Evolutionary conservation across 1,139 yeast genomes (phyloP).

Genomic region (Kodamaea arcana): DNA sequence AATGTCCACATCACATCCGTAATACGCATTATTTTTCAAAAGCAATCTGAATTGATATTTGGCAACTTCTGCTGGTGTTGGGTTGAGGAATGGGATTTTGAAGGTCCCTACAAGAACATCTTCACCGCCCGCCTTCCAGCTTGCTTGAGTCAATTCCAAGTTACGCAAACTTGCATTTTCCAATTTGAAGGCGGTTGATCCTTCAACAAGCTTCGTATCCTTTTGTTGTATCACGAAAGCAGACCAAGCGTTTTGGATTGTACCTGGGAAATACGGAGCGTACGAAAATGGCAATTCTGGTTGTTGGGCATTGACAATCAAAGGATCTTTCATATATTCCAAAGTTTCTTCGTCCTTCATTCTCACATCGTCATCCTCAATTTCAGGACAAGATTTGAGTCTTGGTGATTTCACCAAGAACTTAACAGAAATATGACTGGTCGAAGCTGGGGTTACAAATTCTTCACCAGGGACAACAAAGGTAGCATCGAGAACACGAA

Average conservation of each 20-base stretch:
- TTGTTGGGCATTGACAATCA: slow-evolving; percentile 57
- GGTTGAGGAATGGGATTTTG: slow-evolving; percentile 65
- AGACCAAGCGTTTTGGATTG: slow-evolving; percentile 56
- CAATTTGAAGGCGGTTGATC: slow-evolving; percentile 49
- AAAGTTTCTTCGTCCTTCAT: slow-evolving; percentile 48
- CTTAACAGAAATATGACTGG: slow-evolving; percentile 70
- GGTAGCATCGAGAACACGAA: slow-evolving; percentile 66
- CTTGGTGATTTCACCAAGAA: slow-evolving; percentile 69
- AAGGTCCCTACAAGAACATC: slow-evolving; percentile 62
- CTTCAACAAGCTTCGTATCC: slow-evolving; percentile 74
- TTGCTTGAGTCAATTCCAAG: slow-evolving; percentile 47
- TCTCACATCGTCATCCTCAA: slow-evolving; percentile 34
- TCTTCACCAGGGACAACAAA: slow-evolving; percentile 89
- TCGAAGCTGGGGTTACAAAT: slow-evolving; percentile 69
- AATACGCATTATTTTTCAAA: slow-evolving; percentile 63
- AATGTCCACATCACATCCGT: slow-evolving; percentile 67
- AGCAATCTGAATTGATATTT: slow-evolving; percentile 60
- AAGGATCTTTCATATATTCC: slow-evolving; percentile 70
- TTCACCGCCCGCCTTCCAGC: slow-evolving; percentile 43
- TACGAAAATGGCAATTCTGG: slow-evolving; percentile 61
- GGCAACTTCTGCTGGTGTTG: slow-evolving; percentile 69
- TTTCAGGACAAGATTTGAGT: slow-evolving; percentile 57
- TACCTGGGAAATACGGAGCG: slow-evolving; percentile 72
- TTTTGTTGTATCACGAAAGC: slow-evolving; percentile 67
- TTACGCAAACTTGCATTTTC: slow-evolving; percentile 55